phyloP scores from a whole-genome alignment of 2,329 filamentous ascomycete genomes.

The Xylariales sp. region DNA sequence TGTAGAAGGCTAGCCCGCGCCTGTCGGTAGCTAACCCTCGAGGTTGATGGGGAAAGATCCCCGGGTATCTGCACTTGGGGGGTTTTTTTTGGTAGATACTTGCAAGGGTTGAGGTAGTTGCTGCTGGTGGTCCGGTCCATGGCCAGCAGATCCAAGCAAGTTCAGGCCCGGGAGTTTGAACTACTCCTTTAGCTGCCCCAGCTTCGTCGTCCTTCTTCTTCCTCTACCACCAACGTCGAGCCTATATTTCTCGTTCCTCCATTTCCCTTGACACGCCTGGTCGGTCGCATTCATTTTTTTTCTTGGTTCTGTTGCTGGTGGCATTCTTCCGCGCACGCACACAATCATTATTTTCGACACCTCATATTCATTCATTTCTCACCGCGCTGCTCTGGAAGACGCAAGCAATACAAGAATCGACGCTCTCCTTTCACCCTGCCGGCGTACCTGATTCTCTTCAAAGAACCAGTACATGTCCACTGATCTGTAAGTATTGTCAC shows the following conservation, averaged over 20 bases:
- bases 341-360: slow-evolving; percentile 12
- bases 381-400: slow-evolving; percentile 9
- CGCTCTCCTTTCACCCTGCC: neutral
- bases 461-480: too few species aligned
- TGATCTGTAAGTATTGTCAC: too few species aligned
- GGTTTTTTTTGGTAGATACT: too few species aligned
- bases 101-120: neutral
- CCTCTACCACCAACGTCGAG: neutral
- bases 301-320: slow-evolving; percentile 15
- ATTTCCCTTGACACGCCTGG: too few species aligned
- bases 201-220: neutral
- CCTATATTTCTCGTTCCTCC: slow-evolving; percentile 5
- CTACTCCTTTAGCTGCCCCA: too few species aligned
- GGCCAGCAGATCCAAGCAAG: neutral
- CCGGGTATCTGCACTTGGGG: too few species aligned
- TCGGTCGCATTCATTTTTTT: slow-evolving; percentile 18
- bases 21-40: too few species aligned
- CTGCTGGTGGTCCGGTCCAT: neutral
- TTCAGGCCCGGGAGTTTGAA: neutral
- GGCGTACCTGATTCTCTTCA: slow-evolving; percentile 1
- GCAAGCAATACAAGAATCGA: neutral
- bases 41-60: slow-evolving; percentile 2
- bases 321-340: slow-evolving; percentile 8
- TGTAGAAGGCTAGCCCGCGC: slow-evolving; percentile 4
- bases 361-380: slow-evolving; percentile 6